Conservation (phyloP, 2,329 filamentous ascomycete genomes). For the Coniella lustricola region DNA sequence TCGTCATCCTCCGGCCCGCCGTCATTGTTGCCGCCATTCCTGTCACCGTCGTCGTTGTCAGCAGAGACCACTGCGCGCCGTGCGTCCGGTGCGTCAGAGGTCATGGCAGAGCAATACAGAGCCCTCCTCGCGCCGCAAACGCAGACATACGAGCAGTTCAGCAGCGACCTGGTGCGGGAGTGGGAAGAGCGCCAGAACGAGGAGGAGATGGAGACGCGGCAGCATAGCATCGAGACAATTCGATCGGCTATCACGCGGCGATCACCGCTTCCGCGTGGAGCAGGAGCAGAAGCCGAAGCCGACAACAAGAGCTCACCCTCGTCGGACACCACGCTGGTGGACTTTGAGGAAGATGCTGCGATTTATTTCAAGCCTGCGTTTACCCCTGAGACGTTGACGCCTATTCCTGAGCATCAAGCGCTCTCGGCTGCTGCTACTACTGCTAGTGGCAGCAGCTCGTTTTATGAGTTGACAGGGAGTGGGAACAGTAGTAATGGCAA, state of each 20-base stretch:
- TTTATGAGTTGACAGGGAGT: no score
- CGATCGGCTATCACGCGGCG: conserved; percentile 10
- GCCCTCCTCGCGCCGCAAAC: conserved; percentile 33
- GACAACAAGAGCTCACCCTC: conserved; percentile 25
- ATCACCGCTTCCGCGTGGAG: conserved; percentile 14
- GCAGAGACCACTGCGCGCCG: conserved; percentile 29
- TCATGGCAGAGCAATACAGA: conserved; percentile 45
- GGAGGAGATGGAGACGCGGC: conserved; percentile 6
- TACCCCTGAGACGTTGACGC: conserved; percentile 28
- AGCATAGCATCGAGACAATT: conserved; percentile 13
- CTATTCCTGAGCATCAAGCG: conserved; percentile 19
- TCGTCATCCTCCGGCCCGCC: no score
- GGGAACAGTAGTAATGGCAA: no score
- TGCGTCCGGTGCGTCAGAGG: no score
- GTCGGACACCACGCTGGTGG: conserved; percentile 39
- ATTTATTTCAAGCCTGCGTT: conserved; percentile 42
- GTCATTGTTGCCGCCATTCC: no score
- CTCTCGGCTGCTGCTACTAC: conserved; percentile 1
- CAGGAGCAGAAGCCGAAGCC: not conserved
- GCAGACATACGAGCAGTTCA: conserved; percentile 21
- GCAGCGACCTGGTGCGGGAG: not conserved
- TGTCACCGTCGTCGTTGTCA: no score
- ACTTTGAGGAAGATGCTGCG: conserved; percentile 38
- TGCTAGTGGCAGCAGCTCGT: conserved; percentile 1
- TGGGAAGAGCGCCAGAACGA: not conserved